phyloP scores from a whole-genome alignment of 2,329 filamentous ascomycete species.

The Incumbomyces lentus region DNA sequence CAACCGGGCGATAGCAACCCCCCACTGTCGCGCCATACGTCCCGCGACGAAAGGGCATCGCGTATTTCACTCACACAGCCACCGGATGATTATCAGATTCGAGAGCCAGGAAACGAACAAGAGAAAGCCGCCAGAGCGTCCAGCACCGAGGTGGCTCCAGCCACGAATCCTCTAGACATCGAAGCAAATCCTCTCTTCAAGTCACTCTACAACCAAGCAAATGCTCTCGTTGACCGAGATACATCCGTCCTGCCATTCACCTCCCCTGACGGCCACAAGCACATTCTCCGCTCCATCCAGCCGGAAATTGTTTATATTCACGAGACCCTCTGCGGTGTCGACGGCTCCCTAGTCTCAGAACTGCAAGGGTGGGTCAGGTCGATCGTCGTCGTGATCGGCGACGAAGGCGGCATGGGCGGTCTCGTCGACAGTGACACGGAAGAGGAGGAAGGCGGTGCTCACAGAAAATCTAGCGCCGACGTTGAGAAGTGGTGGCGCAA shows the following conservation, averaged over 20 bases:
- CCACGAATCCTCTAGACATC: slow-evolving; percentile 21
- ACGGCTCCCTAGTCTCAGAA: slow-evolving; percentile 63
- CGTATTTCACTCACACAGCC: neutral
- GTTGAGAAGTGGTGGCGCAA: slow-evolving; percentile 58
- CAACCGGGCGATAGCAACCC: slow-evolving; percentile 28
- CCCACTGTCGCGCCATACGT: slow-evolving; percentile 31
- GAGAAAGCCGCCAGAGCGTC: too few relatives aligned
- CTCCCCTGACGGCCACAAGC: slow-evolving; percentile 67
- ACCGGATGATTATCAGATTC: neutral
- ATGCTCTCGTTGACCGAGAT: slow-evolving; percentile 70
- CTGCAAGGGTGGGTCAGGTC: slow-evolving; percentile 53
- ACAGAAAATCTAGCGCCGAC: slow-evolving; percentile 27
- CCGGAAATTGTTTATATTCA: slow-evolving; percentile 84
- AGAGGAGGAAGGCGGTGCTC: slow-evolving; percentile 42
- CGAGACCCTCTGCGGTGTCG: slow-evolving; percentile 66
- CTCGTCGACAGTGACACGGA: slow-evolving; percentile 68
- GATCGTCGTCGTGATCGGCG: slow-evolving; percentile 49
- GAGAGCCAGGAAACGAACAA: neutral
- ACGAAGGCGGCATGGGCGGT: slow-evolving; percentile 55
- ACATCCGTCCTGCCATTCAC: slow-evolving; percentile 84
- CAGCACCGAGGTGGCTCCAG: slow-evolving; percentile 10
- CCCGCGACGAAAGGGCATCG: slow-evolving; percentile 7
- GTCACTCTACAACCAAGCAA: slow-evolving; percentile 68
- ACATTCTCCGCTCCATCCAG: slow-evolving; percentile 75
- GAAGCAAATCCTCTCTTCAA: slow-evolving; percentile 57